Base-by-base conservation (phyloP, 257 asterid genomes). In the Paulownia fortunei region DNA sequence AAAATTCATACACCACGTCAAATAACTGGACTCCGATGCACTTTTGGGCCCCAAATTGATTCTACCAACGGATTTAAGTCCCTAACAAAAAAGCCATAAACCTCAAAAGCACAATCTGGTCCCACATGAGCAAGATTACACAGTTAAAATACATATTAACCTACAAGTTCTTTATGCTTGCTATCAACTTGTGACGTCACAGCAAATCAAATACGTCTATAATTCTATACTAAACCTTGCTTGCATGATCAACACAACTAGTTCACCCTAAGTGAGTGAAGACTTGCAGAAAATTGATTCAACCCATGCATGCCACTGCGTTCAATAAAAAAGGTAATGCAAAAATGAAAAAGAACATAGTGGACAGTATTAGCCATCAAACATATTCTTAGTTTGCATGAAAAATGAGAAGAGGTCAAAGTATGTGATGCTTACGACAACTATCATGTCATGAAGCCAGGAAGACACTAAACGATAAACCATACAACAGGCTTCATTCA, bases 1-100 rank as follows among this genome's bases (percentile, higher is more conserved):
- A 49, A 34, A 44, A 76, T 54, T 68, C 19, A n/a, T 69, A 37
- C 55, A 74, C 80, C 66, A 13, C 24, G 59, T 67, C 56, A 81
- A 51, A 58, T 69, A 63, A 70, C 69, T 47, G 10, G 23, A 77
- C 13, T 12, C 49, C 19, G 0, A 34, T 46, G 26, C 23, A 69
- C 19, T n/a, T 81, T 21, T 9, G 41, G 3, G 58, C 56, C 46
- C 2, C 34, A 37, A 34, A 32, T 8, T 73, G 23, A 3, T 71
- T 59, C 52, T n/a, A 54, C 67, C 37, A 27, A 46, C 46, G 32
- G 37, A 68, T 56, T 34, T 30, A 26, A 46, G 39, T 44, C 27
- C 61, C 36, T 30, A 26, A 7, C 6, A 12, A 41, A 23, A 49
- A 7, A 27, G 37, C 11, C 13, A 41, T 5, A 27, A 36, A 12